Conservation (phyloP, 306 rosid species). For the Psophocarpus tetragonolobus region DNA sequence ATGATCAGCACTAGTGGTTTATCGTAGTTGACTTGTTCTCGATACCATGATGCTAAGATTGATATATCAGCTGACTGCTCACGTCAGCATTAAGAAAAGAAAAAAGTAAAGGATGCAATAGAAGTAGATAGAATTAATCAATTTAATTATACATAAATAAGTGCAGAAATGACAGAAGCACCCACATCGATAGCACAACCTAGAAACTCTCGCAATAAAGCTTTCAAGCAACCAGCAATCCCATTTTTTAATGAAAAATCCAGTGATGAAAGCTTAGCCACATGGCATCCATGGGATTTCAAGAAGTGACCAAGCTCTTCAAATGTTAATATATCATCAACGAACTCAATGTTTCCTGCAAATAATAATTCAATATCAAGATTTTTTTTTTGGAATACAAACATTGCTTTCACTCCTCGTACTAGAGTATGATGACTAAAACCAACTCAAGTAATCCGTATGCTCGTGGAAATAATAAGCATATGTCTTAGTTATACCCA, state of each 20-base stretch:
- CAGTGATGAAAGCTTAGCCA: constrained; percentile 72
- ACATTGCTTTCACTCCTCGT: neutral
- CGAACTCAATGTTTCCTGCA: constrained; percentile 90
- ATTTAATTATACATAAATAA: constrained; percentile 15
- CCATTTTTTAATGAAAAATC: constrained; percentile 79
- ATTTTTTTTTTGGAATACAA: neutral
- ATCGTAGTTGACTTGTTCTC: constrained; percentile 65
- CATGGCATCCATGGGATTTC: constrained; percentile 82
- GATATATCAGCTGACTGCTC: constrained; percentile 81
- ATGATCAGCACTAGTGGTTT: constrained; percentile 75
- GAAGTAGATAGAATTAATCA: constrained; percentile 18
- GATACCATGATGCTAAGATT: constrained; percentile 91
- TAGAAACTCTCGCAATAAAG: constrained; percentile 72
- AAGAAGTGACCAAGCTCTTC: constrained; percentile 75
- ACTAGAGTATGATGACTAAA: constrained; percentile 11
- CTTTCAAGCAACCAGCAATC: constrained; percentile 79
- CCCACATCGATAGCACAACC: constrained; percentile 60
- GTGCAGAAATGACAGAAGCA: constrained; percentile 19
- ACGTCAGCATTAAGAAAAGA: constrained; percentile 34
- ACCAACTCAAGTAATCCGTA: constrained; percentile 13
- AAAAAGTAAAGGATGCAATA: constrained; percentile 23
- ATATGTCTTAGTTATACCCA: neutral
- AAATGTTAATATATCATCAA: constrained; percentile 81
- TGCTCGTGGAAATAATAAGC: constrained; percentile 6
- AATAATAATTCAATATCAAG: constrained; percentile 32